Evolutionary conservation across 129 eudicot species (phyloP).

Genomic region (Escallonia herrerae): DNA sequence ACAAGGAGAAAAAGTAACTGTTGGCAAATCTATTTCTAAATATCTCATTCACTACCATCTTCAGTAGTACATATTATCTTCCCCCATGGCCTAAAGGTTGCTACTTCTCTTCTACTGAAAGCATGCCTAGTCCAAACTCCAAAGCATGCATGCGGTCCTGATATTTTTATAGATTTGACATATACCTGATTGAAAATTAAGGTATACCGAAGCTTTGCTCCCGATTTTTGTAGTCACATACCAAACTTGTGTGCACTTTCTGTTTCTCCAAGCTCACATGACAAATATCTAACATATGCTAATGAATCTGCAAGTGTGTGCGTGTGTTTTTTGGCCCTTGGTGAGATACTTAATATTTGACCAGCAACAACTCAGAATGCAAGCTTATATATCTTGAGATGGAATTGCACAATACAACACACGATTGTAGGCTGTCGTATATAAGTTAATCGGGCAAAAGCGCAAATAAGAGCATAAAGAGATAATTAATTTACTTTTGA

Average conservation of each 20-base stretch:
- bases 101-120: not conserved
- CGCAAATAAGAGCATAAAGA: too few relatives aligned
- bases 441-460: too few relatives aligned
- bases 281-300: constrained; percentile 30
- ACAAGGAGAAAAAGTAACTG: not conserved
- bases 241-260: constrained; percentile 25
- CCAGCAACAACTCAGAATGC: not conserved
- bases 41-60: not conserved
- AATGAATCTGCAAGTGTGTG: not conserved
- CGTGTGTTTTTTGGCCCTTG: not conserved
- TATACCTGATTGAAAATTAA: constrained; percentile 37
- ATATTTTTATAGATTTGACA: constrained; percentile 39
- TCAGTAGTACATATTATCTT: not conserved
- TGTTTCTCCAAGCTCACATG: constrained; percentile 23
- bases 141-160: not conserved
- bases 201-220: constrained; percentile 69
- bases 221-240: constrained; percentile 30
- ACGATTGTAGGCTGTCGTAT: not conserved
- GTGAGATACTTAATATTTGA: too few relatives aligned
- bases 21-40: not conserved
- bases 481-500: too few relatives aligned
- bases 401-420: not conserved
- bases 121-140: not conserved
- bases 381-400: too few relatives aligned
- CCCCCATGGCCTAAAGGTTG: not conserved